Evolutionary conservation across 176 grass and related monocot species (phyloP), one percentile per base, ranked within the genome.

Genomic region (Eremochloa ophiuroides): DNA sequence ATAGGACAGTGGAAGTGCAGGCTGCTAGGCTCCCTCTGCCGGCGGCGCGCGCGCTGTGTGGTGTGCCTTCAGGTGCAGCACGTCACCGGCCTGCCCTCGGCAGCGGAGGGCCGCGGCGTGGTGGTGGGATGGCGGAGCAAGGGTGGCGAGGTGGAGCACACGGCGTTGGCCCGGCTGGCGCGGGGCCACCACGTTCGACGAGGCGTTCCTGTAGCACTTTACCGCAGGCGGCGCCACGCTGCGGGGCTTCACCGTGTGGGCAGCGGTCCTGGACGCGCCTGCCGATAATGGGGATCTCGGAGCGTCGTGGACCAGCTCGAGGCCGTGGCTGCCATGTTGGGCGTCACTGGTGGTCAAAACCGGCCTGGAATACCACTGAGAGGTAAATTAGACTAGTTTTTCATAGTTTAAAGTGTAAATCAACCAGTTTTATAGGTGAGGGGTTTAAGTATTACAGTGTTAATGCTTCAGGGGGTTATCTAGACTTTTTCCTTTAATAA

Each of bases 41-140:
- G 75, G 64, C 88, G 85, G 73, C 73, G 83, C 3, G 20, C 70
- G 15, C 90, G 71, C 35, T 97, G 92, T 63, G 90, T 97, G 7
- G 75, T 97, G 56, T 94, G 95, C 71, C 86, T 97, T 50, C 92
- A 97, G 88, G 84, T 97, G 83, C 95, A 94, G 77, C 90, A 88
- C 74, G 77, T 92, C 1, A 82, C 85, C 8, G 90, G 92, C 71
- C 26, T 97, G 34, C 90, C 94, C 2, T 25, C 68, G 3, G 83
- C 76, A 0, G 77, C 87, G 20, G 90, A 94, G 73, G 94, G 90
- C 3, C 86, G 62, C 31, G 77, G 71, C 0, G 29, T 97, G 79
- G 84, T 94, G 51, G 92, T 94, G 2, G 92, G 95, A 69, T 97
- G 95, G 95, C 86, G 85, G 68, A 85, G 89, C 63, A 89, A 79